These are phyloP conservation scores for Letharia lupina DNA, from an alignment of 495 filamentous ascomycete genomes.

Conservation along the genomic window DNA sequence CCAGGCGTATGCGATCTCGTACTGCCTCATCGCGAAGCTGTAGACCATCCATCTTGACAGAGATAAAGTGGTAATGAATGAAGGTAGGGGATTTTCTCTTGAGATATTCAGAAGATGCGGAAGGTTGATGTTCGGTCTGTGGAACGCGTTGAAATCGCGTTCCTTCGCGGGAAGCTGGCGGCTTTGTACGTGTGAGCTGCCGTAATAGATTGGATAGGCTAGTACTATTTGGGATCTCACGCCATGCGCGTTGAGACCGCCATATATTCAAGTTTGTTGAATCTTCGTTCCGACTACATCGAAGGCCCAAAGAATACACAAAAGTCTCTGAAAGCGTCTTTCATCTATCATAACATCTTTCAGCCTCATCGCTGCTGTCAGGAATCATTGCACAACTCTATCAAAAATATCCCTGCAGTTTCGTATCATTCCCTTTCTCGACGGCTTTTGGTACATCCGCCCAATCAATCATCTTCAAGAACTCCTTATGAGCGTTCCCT, in stretches of 20 bases:
- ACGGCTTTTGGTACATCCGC: background rate
- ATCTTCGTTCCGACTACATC: background rate
- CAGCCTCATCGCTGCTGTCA: background rate
- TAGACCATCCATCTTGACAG: conserved; percentile 54
- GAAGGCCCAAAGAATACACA: background rate
- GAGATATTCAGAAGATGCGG: background rate
- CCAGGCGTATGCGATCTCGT: conserved; percentile 69
- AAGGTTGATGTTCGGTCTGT: background rate
- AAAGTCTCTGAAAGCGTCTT: background rate
- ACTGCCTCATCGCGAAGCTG: conserved; percentile 75
- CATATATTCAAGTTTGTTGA: too few relatives aligned
- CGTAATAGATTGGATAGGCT: background rate
- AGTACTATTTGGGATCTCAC: background rate
- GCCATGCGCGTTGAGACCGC: too few relatives aligned
- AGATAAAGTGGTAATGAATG: background rate
- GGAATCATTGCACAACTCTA: background rate
- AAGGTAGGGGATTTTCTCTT: background rate
- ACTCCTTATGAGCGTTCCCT: conserved; percentile 1
- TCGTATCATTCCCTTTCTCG: background rate
- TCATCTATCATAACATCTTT: background rate
- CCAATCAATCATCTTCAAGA: conserved; percentile 7
- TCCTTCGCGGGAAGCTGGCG: background rate
- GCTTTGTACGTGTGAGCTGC: background rate
- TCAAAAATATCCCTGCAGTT: background rate
- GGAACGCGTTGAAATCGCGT: background rate